Conservation (phyloP, 2,329 filamentous ascomycete species). For the Claviceps maximensis region DNA sequence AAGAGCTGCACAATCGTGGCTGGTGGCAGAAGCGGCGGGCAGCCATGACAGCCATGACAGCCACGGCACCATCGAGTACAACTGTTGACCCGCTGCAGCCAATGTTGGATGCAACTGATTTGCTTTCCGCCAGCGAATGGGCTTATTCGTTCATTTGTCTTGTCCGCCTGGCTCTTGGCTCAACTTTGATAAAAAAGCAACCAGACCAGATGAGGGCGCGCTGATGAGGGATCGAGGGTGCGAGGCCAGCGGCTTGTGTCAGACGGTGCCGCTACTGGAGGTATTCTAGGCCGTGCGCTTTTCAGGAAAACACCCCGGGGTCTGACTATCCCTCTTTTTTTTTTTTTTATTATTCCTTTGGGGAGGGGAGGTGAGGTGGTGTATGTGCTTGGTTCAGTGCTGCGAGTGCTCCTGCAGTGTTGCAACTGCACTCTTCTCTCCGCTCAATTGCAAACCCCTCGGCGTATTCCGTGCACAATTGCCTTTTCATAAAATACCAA, state of each 20-base stretch:
- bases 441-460: not conserved
- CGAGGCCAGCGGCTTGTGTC: not conserved
- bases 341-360: not conserved
- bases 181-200: not conserved
- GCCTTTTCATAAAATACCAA: not conserved
- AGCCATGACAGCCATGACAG: not conserved
- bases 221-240: not conserved
- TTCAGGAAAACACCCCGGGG: not conserved
- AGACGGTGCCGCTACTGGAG: not conserved
- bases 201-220: not conserved
- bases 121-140: no score
- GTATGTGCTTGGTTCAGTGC: no score
- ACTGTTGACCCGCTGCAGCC: not conserved
- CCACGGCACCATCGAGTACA: not conserved
- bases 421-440: slow-evolving; percentile 5
- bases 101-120: not conserved
- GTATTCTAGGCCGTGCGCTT: not conserved
- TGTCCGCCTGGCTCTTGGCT: not conserved
- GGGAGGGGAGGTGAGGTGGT: no score
- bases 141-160: not conserved
- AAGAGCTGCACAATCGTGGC: slow-evolving; percentile 1
- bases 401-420: not conserved
- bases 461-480: not conserved
- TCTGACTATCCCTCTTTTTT: not conserved
- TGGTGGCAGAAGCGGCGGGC: not conserved